Conservation (phyloP, 495 filamentous ascomycete species). For the Glarea lozoyensis region DNA sequence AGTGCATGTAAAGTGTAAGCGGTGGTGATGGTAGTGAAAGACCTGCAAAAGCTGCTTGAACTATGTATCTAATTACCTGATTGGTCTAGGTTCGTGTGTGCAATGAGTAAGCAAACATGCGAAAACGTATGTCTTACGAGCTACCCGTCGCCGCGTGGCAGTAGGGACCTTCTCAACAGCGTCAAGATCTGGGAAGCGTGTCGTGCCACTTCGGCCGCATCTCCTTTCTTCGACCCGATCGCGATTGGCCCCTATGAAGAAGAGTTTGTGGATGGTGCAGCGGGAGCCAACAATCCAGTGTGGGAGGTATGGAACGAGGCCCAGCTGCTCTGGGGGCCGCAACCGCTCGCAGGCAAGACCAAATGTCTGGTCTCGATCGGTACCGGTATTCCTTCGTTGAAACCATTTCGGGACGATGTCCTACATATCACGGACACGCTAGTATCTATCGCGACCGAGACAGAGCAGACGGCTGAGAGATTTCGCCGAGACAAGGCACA, state of each 20-base stretch:
- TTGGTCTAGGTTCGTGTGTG: slow-evolving; percentile 38
- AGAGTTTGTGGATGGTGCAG: slow-evolving; percentile 33
- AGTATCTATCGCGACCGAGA: slow-evolving; percentile 27
- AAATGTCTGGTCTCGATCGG: slow-evolving; percentile 39
- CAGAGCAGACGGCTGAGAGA: slow-evolving; percentile 29
- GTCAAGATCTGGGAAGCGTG: slow-evolving; percentile 39
- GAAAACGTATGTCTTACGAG: slow-evolving; percentile 33
- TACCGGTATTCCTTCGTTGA: slow-evolving; percentile 29
- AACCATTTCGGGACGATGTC: slow-evolving; percentile 21
- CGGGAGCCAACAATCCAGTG: slow-evolving; percentile 38
- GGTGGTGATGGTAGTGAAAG: too few species aligned
- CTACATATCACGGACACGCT: slow-evolving; percentile 24
- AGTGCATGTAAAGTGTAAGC: slow-evolving; percentile 25
- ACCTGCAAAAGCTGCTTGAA: too few species aligned
- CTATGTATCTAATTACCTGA: neutral
- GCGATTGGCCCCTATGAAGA: slow-evolving; percentile 25
- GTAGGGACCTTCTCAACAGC: slow-evolving; percentile 27
- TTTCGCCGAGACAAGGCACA: slow-evolving; percentile 30
- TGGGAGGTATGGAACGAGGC: slow-evolving; percentile 37
- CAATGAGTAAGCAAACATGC: slow-evolving; percentile 30
- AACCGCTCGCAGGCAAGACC: slow-evolving; percentile 26
- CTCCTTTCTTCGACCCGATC: slow-evolving; percentile 39
- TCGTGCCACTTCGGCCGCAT: slow-evolving; percentile 34
- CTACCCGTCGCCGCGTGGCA: slow-evolving; percentile 32
- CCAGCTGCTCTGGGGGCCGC: slow-evolving; percentile 27